Base-by-base conservation (phyloP, 1,139 yeast species). In the Candida glucosophila region DNA sequence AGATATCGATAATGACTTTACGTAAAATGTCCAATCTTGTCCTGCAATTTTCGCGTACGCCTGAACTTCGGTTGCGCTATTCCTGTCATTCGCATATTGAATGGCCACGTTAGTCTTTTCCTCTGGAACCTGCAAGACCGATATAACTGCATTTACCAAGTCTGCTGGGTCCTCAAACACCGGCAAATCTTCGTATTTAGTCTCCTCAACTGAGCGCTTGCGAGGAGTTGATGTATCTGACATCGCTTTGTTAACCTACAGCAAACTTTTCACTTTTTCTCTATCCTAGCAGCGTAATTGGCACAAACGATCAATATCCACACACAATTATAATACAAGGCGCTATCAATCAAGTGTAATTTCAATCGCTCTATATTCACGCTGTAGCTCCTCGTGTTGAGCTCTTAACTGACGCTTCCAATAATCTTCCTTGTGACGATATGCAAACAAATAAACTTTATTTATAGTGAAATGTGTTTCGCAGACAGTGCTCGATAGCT, bases 1-100 rank as follows among this genome's bases (percentile, higher is more conserved):
- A 4, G 79, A 61, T 5, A 90, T 72, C 11, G 70, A 70, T 29
- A 90, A 60, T n/a, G 77, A 66, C 47, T 86, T 85, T 25, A 90
- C 96, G 47, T 86, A 90, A 48, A 69, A 90, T 2, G 97, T 88
- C 97, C 98, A 90, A 42, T 73, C 76, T 22, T 68, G 64, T n/a
- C 97, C 97, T 0, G 96, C 88, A 26, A 88, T 78, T 49, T 88
- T 88, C 22, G 96, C 97, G 49, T 88, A 90, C 1, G 97, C 97
- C 54, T 86, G 95, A 12, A 90, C 90, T 47, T 85, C 95, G 18
- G 83, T 71, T 33, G 83, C 88, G 31, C 73, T 60, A 41, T 81
- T 79, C 36, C 73, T 71, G 25, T 78, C 85, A 51, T 90, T 90
- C 37, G 71, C 67, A 39, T 57, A 72, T 18, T 43, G 45, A 20